Percentiles rank a stretch among this genome's conserved stretches.
phyloP scores from a whole-genome alignment of 768 basidiomycete species.

The Sporobolomyces phaffii region DNA sequence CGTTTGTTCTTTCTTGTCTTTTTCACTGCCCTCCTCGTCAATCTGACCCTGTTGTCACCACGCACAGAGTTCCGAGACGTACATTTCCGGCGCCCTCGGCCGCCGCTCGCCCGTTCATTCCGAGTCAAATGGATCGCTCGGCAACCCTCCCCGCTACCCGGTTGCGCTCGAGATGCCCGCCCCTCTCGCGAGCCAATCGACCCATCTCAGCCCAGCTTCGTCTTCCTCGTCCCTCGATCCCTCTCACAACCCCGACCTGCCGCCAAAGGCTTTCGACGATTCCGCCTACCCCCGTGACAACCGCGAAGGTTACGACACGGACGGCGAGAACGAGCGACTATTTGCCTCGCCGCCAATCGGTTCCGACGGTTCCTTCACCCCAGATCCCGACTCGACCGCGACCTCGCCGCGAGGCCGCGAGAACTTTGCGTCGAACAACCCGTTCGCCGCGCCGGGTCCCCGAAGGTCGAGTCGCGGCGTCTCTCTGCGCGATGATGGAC shows the following conservation, averaged over 20 bases:
- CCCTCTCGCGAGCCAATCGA: constrained; percentile 36
- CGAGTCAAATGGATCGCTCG: constrained; percentile 15
- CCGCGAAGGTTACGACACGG: constrained; percentile 27
- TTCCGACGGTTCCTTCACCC: neutral
- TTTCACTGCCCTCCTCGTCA: constrained; percentile 49
- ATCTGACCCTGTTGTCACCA: too few relatives aligned
- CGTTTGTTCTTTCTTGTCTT: constrained; percentile 39
- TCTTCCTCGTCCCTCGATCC: constrained; percentile 22
- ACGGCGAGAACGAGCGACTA: constrained; percentile 35
- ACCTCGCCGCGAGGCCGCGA: neutral
- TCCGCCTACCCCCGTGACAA: constrained; percentile 38
- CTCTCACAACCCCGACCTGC: neutral
- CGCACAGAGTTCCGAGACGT: constrained; percentile 54
- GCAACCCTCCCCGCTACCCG: constrained; percentile 4
- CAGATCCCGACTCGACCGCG: neutral
- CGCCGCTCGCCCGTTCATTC: constrained; percentile 41
- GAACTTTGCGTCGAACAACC: constrained; percentile 16
- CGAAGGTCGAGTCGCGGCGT: constrained; percentile 54
- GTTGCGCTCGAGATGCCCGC: constrained; percentile 45
- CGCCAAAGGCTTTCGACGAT: constrained; percentile 4
- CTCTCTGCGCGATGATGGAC: constrained; percentile 73
- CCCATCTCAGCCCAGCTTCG: constrained; percentile 11
- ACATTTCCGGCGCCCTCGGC: constrained; percentile 26
- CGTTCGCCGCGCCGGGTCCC: neutral
- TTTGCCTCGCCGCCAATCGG: constrained; percentile 22